A percentile compares a stretch with the other conserved stretches of the same genome.
Evolutionary conservation across 768 basidiomycete genomes (phyloP).

Genomic region (Tricholoma matsutake): DNA sequence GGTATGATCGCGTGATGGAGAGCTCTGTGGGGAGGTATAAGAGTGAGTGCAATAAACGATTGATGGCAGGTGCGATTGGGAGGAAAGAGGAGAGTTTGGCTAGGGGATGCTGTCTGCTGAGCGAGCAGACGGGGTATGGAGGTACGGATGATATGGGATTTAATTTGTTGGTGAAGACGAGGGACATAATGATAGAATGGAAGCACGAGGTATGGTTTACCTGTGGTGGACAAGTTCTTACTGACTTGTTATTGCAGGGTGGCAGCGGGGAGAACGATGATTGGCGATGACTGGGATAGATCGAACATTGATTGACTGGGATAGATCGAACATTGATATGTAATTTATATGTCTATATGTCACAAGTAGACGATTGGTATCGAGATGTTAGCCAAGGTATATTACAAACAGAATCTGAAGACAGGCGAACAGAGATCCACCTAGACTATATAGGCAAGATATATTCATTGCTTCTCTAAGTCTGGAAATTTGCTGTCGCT

Average conservation of each 20-base stretch:
- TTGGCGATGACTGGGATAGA: not conserved
- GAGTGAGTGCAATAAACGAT: conserved; percentile 33
- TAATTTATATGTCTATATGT: too few relatives aligned
- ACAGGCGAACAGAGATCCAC: too few relatives aligned
- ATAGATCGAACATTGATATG: too few relatives aligned
- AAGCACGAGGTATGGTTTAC: conserved; percentile 32
- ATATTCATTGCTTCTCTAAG: too few relatives aligned
- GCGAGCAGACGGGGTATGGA: conserved; percentile 46
- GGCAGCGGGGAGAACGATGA: not conserved
- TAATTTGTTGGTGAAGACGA: conserved; percentile 34
- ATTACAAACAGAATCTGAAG: too few relatives aligned
- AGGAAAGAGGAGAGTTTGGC: conserved; percentile 37
- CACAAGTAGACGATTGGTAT: too few relatives aligned
- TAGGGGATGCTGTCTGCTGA: conserved; percentile 40
- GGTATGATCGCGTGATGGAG: conserved; percentile 37
- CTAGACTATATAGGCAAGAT: too few relatives aligned
- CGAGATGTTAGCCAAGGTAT: too few relatives aligned
- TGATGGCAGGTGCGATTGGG: conserved; percentile 33
- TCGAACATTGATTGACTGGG: too few relatives aligned
- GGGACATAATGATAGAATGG: conserved; percentile 39
- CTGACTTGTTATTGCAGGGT: not conserved
- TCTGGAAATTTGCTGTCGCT: not conserved
- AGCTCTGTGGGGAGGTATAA: conserved; percentile 37
- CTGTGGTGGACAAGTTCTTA: not conserved
- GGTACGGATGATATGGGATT: conserved; percentile 40